A percentile compares a stretch with the other conserved stretches of the same genome.
Evolutionary conservation across 371 early-diverging fungal genomes (phyloP).

Genomic region (Polyrhizophydium stewartii): DNA sequence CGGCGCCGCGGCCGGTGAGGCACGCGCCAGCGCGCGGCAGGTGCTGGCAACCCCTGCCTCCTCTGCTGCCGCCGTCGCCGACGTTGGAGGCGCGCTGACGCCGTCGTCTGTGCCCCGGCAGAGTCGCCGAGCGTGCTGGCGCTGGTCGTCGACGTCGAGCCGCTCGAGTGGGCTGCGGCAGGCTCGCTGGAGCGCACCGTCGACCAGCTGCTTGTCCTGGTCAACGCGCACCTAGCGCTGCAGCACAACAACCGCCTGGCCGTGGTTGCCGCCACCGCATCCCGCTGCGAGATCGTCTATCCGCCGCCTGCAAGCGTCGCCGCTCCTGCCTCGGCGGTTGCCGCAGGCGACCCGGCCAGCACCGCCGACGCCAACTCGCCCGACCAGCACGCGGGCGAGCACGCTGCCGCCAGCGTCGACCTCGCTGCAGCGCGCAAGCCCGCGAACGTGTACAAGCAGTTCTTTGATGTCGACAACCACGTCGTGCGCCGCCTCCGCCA

Average conservation of each 20-base stretch:
- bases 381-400: background rate
- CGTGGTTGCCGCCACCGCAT: conserved; percentile 56
- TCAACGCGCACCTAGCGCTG: conserved; percentile 85
- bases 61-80: no score
- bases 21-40: no score
- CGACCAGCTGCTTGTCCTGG: conserved; percentile 72
- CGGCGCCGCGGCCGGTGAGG: no score
- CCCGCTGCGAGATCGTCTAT: conserved; percentile 1
- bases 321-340: no score
- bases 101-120: no score
- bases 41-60: no score
- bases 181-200: conserved; percentile 18
- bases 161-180: conserved; percentile 18
- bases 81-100: no score
- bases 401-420: background rate
- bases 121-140: conserved; percentile 13
- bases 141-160: conserved; percentile 23
- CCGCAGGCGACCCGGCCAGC: background rate
- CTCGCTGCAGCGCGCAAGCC: conserved; percentile 17
- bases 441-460: conserved; percentile 45
- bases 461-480: conserved; percentile 33
- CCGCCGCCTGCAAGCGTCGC: background rate
- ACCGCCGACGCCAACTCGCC: background rate
- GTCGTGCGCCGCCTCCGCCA: conserved; percentile 22
- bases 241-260: conserved; percentile 78